These are phyloP conservation scores for Biscutella auriculata DNA, from an alignment of 441 rosid genomes.

Conservation along the genomic window DNA sequence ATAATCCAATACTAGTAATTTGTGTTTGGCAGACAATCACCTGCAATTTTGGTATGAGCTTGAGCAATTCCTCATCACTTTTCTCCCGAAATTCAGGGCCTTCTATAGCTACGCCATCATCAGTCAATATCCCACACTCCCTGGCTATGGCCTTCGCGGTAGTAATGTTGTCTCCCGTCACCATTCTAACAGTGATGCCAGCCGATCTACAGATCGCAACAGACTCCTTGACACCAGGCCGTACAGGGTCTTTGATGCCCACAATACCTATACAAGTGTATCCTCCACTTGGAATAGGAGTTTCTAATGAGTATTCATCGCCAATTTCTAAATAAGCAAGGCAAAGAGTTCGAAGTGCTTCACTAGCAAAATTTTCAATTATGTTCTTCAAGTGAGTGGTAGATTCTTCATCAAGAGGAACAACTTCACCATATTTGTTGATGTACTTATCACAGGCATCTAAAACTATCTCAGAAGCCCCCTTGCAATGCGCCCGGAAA, in stretches of 20 bases:
- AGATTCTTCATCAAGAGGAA: constrained; percentile 44
- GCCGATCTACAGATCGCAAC: constrained; percentile 55
- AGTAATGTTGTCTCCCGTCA: constrained; percentile 64
- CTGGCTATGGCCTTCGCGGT: constrained; percentile 72
- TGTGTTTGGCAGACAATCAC: constrained; percentile 10
- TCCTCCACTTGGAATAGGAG: constrained; percentile 49
- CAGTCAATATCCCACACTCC: constrained; percentile 69
- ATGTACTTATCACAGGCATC: constrained; percentile 50
- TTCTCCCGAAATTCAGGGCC: constrained; percentile 66
- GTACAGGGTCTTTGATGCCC: constrained; percentile 70
- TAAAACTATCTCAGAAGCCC: constrained; percentile 63
- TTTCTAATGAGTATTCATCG: constrained; percentile 22
- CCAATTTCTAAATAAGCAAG: constrained; percentile 48
- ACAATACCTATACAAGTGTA: constrained; percentile 61
- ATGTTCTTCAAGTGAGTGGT: constrained; percentile 30
- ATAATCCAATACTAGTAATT: neutral
- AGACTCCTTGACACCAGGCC: constrained; percentile 67
- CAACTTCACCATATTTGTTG: constrained; percentile 43
- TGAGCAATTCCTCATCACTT: constrained; percentile 44
- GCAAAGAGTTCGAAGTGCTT: constrained; percentile 70
- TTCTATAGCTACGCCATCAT: constrained; percentile 57
- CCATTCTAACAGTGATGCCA: constrained; percentile 63
- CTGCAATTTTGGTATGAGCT: constrained; percentile 47
- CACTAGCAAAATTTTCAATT: constrained; percentile 54
- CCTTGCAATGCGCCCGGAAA: constrained; percentile 29